Conservation (phyloP, 2,329 filamentous ascomycete genomes). For the Cadophora gregata region DNA sequence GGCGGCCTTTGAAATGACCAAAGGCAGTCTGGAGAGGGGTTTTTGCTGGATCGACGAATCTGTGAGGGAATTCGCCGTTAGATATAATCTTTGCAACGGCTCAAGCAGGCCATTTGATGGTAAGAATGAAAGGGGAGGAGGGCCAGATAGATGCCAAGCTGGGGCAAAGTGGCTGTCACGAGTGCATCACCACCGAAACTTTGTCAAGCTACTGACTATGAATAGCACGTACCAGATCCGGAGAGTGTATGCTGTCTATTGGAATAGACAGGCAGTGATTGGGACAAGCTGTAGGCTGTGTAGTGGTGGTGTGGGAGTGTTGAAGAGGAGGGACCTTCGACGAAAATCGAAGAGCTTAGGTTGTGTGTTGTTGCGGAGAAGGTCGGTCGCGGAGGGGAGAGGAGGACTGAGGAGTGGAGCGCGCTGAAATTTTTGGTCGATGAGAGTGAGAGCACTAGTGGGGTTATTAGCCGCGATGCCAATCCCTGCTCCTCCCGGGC, state of each 20-base stretch:
- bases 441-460: neutral
- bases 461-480: slow-evolving; percentile 10
- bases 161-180: neutral
- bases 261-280: slow-evolving; percentile 12
- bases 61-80: slow-evolving; percentile 24
- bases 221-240: slow-evolving; percentile 21
- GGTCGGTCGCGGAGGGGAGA: neutral
- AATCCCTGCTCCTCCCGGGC: neutral
- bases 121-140: neutral
- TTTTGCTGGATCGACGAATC: slow-evolving; percentile 26
- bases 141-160: neutral
- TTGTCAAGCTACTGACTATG: neutral
- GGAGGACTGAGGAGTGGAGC: neutral
- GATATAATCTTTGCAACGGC: slow-evolving; percentile 6
- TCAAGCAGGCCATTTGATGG: neutral
- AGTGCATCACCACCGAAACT: slow-evolving; percentile 13
- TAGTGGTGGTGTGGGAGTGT: neutral
- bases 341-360: neutral
- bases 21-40: slow-evolving; percentile 55
- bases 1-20: slow-evolving; percentile 71
- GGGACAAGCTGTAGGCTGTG: neutral
- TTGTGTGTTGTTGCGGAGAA: slow-evolving; percentile 3
- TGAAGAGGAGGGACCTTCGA: neutral
- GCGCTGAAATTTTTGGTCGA: neutral
- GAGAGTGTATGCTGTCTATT: slow-evolving; percentile 13